Conservation (phyloP, 768 basidiomycete species). For the Hypsizygus marmoreus region DNA sequence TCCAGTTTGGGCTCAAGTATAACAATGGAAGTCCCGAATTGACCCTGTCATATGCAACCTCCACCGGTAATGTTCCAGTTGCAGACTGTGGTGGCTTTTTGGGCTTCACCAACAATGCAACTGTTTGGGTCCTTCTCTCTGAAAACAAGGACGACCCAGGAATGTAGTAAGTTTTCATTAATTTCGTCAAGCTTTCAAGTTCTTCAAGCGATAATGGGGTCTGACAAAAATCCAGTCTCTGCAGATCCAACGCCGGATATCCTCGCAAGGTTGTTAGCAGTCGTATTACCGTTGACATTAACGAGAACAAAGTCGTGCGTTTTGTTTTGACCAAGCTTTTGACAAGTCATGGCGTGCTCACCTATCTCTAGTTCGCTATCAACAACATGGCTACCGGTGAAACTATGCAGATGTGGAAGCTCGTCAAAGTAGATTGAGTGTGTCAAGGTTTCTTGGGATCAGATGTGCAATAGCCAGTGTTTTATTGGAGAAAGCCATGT, state of each 20-base stretch:
- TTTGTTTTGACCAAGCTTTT: too few species aligned
- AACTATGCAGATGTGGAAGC: neutral
- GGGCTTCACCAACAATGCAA: neutral
- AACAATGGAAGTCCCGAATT: neutral
- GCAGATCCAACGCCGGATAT: neutral
- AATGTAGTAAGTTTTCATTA: neutral
- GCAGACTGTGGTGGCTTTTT: neutral
- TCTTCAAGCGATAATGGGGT: too few species aligned
- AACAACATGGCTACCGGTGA: neutral
- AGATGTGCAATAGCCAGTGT: too few species aligned
- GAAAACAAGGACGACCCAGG: neutral
- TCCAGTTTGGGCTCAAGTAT: neutral
- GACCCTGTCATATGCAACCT: neutral
- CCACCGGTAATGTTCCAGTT: neutral
- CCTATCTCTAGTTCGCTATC: neutral
- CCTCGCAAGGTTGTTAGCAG: neutral
- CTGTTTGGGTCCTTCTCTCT: neutral
- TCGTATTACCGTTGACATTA: neutral
- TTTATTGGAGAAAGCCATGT: too few species aligned
- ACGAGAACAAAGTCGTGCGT: too few species aligned
- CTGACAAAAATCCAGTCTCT: neutral
- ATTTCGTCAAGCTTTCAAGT: too few species aligned
- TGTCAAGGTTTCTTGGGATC: too few species aligned
- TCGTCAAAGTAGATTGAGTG: neutral
- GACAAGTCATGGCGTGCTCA: neutral